Evolutionary conservation across 176 grass and related monocot genomes (phyloP).

Genomic region (Chloris gayana): DNA sequence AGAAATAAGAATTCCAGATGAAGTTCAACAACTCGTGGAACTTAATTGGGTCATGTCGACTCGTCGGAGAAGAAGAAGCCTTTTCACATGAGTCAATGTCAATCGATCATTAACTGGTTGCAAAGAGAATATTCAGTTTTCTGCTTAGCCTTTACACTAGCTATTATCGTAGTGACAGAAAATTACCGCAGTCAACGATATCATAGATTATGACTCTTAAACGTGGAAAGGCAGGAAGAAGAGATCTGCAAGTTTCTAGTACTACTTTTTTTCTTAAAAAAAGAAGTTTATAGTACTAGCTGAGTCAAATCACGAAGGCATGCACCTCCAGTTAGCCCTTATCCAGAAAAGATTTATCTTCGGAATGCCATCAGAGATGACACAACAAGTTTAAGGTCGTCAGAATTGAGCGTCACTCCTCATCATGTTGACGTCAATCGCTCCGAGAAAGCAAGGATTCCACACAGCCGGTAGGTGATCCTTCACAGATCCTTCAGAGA

Average conservation of each 20-base stretch:
- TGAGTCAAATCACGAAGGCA: not conserved
- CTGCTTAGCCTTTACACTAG: not conserved
- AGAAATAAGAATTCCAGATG: not conserved
- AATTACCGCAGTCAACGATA: not conserved
- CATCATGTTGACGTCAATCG: not conserved
- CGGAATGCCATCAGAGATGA: constrained; percentile 4
- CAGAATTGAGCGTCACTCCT: constrained; percentile 9
- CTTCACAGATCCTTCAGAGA: not conserved
- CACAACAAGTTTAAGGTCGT: not conserved
- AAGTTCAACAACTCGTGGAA: not conserved
- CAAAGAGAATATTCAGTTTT: not conserved
- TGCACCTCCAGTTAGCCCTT: not conserved
- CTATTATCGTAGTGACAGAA: not conserved
- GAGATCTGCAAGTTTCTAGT: not conserved
- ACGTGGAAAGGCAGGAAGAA: not conserved
- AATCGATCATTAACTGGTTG: not conserved
- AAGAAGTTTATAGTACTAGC: not conserved
- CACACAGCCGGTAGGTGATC: not conserved
- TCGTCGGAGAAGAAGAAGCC: not conserved
- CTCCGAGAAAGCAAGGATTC: not conserved
- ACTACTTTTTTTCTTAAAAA: too few species aligned
- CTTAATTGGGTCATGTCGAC: not conserved
- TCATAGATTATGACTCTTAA: not conserved
- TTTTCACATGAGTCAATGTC: constrained; percentile 8
- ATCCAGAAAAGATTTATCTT: not conserved